Percentiles rank a stretch among this genome's conserved stretches.
These are phyloP conservation scores for Tanacetum coccineum DNA, from an alignment of 129 eudicot genomes.

Conservation along the genomic window DNA sequence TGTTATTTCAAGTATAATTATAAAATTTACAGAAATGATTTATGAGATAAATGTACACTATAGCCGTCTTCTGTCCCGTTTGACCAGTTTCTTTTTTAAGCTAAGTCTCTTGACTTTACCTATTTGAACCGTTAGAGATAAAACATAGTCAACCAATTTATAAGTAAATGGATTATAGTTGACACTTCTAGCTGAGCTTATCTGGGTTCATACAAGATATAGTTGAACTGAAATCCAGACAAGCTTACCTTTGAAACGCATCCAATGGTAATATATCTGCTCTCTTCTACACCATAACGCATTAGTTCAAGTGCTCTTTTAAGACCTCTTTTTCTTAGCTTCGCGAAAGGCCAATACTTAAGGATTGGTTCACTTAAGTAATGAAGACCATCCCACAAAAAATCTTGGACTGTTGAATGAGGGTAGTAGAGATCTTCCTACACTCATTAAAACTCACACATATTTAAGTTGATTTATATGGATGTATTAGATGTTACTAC, in stretches of 20 bases:
- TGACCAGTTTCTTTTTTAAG: not conserved
- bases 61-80: not conserved
- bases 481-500: too few relatives aligned
- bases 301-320: slow-evolving; percentile 37
- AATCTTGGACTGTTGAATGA: slow-evolving; percentile 41
- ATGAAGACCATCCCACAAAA: slow-evolving; percentile 48
- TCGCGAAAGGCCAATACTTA: slow-evolving; percentile 48
- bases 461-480: not conserved
- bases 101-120: too few relatives aligned
- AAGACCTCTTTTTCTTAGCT: slow-evolving; percentile 39
- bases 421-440: slow-evolving; percentile 55
- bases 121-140: not conserved
- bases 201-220: not conserved
- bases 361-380: slow-evolving; percentile 42
- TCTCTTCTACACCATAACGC: slow-evolving; percentile 43
- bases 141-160: not conserved
- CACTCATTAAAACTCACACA: not conserved
- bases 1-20: not conserved
- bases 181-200: not conserved
- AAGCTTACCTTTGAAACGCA: slow-evolving; percentile 41
- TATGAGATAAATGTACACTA: not conserved
- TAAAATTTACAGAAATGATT: not conserved
- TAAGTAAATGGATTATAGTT: not conserved
- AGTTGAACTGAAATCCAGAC: not conserved
- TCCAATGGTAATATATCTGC: slow-evolving; percentile 46